Evolutionary conservation across 2,329 filamentous ascomycete species (phyloP).

Genomic region (Pseudogymnoascus sp.): DNA sequence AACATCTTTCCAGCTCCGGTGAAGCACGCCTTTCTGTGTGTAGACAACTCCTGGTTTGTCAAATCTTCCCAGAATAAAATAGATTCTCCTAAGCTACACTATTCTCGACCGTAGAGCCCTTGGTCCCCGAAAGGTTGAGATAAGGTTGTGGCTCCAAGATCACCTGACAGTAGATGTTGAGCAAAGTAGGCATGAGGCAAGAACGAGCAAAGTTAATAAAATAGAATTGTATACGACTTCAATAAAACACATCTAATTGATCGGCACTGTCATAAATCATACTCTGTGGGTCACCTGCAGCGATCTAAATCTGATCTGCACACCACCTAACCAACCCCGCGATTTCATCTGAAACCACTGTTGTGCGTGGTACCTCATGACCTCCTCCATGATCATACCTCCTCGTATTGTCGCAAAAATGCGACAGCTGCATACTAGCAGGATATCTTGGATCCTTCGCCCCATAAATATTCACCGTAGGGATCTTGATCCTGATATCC

Average conservation of each 20-base stretch:
- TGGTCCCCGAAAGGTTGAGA: background rate
- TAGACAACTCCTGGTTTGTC: background rate
- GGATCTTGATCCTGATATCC: slow-evolving; percentile 30
- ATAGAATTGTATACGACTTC: background rate
- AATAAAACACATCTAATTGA: background rate
- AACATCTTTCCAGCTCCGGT: background rate
- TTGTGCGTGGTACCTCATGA: slow-evolving; percentile 37
- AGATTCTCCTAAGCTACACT: too few species aligned
- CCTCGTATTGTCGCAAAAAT: slow-evolving; percentile 30
- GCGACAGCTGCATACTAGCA: slow-evolving; percentile 34
- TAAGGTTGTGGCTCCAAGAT: background rate
- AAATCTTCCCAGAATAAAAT: too few species aligned
- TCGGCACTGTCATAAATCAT: background rate
- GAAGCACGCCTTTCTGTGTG: background rate
- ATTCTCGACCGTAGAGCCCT: too few species aligned
- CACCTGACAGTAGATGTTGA: background rate
- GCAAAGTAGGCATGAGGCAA: background rate
- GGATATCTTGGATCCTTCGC: slow-evolving; percentile 35
- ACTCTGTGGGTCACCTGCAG: background rate
- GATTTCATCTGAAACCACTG: slow-evolving; percentile 29
- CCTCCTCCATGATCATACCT: slow-evolving; percentile 38
- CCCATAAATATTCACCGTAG: slow-evolving; percentile 39
- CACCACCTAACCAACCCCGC: slow-evolving; percentile 23
- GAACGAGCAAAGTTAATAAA: background rate
- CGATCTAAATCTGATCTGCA: background rate